A percentile compares a stretch with the other conserved stretches of the same genome.
Conservation (phyloP, 2,329 filamentous ascomycete species). For the Aureobasidium sp. region DNA sequence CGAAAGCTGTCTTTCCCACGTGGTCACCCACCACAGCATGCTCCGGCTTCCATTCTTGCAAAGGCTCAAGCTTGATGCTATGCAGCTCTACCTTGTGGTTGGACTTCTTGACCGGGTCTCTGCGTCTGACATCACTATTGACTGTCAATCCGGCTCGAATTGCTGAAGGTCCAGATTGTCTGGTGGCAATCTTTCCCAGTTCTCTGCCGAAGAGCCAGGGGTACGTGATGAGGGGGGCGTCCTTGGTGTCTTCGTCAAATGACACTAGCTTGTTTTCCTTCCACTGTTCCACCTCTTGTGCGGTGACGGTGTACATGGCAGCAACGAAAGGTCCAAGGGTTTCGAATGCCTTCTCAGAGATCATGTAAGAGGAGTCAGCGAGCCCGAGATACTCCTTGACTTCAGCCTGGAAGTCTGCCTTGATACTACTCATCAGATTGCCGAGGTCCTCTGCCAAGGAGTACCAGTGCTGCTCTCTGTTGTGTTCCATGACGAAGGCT, state of each 20-base stretch:
- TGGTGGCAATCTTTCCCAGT: slow-evolving; percentile 70
- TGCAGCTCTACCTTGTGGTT: background rate
- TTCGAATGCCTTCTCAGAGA: slow-evolving; percentile 49
- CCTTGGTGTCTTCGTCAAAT: slow-evolving; percentile 43
- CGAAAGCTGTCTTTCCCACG: background rate
- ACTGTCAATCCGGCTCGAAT: background rate
- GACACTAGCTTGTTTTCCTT: slow-evolving; percentile 53
- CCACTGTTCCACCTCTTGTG: slow-evolving; percentile 71
- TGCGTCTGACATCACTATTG: background rate
- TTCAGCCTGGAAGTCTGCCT: slow-evolving; percentile 70
- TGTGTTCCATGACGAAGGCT: slow-evolving; percentile 82
- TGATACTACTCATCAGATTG: slow-evolving; percentile 70
- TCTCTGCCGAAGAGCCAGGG: slow-evolving; percentile 89
- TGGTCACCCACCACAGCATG: slow-evolving; percentile 6
- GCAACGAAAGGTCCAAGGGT: slow-evolving; percentile 77
- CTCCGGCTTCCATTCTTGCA: slow-evolving; percentile 11
- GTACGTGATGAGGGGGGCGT: slow-evolving; percentile 89
- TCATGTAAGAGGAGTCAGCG: slow-evolving; percentile 32
- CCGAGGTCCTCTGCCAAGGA: slow-evolving; percentile 89
- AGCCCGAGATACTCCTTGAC: slow-evolving; percentile 73
- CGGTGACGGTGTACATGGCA: slow-evolving; percentile 89
- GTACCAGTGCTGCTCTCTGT: slow-evolving; percentile 78
- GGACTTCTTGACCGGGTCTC: background rate
- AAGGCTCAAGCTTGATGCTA: slow-evolving; percentile 8
- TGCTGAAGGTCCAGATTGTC: background rate